These are phyloP conservation scores for Beauveria rudraprayagi DNA, from an alignment of 2,329 filamentous ascomycete species.

Conservation along the genomic window DNA sequence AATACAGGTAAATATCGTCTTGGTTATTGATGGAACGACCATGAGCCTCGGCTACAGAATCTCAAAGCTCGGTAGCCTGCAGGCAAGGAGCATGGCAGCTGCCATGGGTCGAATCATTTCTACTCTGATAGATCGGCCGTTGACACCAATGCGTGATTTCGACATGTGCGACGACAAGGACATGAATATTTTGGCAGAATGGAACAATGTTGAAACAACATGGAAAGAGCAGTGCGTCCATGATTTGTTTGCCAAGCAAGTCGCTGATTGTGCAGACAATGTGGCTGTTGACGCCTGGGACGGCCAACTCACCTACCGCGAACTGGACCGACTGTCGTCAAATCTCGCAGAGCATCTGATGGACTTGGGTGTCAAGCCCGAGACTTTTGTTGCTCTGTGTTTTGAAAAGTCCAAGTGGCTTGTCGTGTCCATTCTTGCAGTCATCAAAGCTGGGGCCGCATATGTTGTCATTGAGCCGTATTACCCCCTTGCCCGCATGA, in stretches of 20 bases:
- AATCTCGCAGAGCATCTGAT: constrained; percentile 13
- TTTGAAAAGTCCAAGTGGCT: constrained; percentile 21
- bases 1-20: background rate
- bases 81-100: background rate
- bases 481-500: background rate
- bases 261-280: background rate
- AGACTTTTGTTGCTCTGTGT: constrained; percentile 16
- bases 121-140: background rate
- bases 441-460: constrained; percentile 19
- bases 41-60: background rate
- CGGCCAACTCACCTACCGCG: constrained; percentile 31
- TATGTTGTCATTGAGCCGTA: constrained; percentile 5
- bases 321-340: constrained; percentile 21
- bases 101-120: background rate
- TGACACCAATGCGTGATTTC: background rate
- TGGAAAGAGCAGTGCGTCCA: background rate
- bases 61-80: background rate
- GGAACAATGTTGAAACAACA: background rate
- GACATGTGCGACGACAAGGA: background rate
- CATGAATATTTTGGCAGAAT: background rate
- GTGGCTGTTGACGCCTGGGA: constrained; percentile 36
- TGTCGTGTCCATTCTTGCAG: constrained; percentile 17
- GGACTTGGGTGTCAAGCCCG: constrained; percentile 19
- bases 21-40: background rate
- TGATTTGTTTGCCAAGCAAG: background rate